Evolutionary conservation across 495 filamentous ascomycete genomes (phyloP).

Genomic region (Evansstolkia leycettana): DNA sequence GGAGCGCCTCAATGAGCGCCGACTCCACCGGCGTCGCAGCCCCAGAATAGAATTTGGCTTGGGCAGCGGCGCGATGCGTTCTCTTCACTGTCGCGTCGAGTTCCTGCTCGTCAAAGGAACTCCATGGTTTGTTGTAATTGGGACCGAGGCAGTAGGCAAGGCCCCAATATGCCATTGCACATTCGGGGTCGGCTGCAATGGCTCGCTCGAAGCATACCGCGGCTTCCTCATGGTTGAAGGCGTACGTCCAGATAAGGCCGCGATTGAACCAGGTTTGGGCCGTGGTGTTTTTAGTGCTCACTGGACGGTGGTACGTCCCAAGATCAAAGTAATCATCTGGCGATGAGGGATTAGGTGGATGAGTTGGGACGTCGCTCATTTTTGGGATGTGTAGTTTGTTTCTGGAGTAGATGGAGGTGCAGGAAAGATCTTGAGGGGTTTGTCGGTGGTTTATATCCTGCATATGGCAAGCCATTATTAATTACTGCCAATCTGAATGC

Average conservation of each 20-base stretch:
- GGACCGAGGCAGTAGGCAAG: slow-evolving; percentile 52
- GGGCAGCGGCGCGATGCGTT: slow-evolving; percentile 28
- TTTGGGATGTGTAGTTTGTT: too few relatives aligned
- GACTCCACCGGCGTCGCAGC: slow-evolving; percentile 30
- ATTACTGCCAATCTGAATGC: too few relatives aligned
- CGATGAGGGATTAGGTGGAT: too few relatives aligned
- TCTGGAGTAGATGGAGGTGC: too few relatives aligned
- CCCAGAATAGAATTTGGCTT: slow-evolving; percentile 18
- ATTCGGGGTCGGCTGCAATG: slow-evolving; percentile 36
- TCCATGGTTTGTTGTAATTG: slow-evolving; percentile 68
- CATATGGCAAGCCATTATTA: too few relatives aligned
- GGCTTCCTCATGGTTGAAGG: slow-evolving; percentile 55
- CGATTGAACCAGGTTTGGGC: slow-evolving; percentile 50
- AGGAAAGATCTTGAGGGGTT: too few relatives aligned
- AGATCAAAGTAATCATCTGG: slow-evolving; percentile 48
- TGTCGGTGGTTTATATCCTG: too few relatives aligned
- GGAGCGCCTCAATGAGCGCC: slow-evolving; percentile 45
- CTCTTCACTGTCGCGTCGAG: slow-evolving; percentile 28
- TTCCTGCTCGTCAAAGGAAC: slow-evolving; percentile 49
- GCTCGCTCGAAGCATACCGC: slow-evolving; percentile 46
- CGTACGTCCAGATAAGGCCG: slow-evolving; percentile 51
- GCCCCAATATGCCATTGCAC: slow-evolving; percentile 57
- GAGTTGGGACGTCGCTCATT: too few relatives aligned
- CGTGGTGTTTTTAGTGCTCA: slow-evolving; percentile 29
- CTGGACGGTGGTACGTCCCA: slow-evolving; percentile 34